phyloP scores from a whole-genome alignment of 306 rosid genomes.

The Acacia confusa region DNA sequence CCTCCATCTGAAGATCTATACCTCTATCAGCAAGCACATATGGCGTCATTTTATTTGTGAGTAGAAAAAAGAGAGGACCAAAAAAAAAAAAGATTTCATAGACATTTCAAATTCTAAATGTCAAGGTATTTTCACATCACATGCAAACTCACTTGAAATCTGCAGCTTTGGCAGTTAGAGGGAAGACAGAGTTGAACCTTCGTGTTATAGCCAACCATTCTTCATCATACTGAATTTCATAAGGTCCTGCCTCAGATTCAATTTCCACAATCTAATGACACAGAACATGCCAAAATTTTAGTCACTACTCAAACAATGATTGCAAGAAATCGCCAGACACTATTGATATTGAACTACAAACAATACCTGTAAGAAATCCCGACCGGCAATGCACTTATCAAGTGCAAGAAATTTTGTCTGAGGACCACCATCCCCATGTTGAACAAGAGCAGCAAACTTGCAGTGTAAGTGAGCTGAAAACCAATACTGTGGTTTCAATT shows the following conservation, averaged over 20 bases:
- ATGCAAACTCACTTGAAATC: constrained; percentile 60
- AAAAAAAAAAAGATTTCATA: neutral
- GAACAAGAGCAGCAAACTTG: constrained; percentile 94
- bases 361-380: constrained; percentile 82
- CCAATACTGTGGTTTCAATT: constrained; percentile 85
- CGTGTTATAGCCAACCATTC: constrained; percentile 95
- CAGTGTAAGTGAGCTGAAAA: constrained; percentile 97
- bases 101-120: constrained; percentile 1
- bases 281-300: constrained; percentile 31
- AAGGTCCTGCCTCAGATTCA: constrained; percentile 79
- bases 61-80: neutral
- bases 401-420: constrained; percentile 93
- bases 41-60: constrained; percentile 19
- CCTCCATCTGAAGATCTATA: constrained; percentile 51
- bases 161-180: constrained; percentile 57
- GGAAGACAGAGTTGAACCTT: constrained; percentile 72
- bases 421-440: constrained; percentile 86
- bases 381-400: constrained; percentile 81
- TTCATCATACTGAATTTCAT: constrained; percentile 84
- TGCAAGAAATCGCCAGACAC: constrained; percentile 14
- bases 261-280: constrained; percentile 68
- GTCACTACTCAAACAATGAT: constrained; percentile 26
- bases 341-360: constrained; percentile 12
- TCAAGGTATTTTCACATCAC: constrained; percentile 23
- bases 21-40: constrained; percentile 46